Evolutionary conservation across 2,329 filamentous ascomycete genomes (phyloP), one percentile per base, ranked within the genome.

Genomic region (Dactylellina cionopaga): DNA sequence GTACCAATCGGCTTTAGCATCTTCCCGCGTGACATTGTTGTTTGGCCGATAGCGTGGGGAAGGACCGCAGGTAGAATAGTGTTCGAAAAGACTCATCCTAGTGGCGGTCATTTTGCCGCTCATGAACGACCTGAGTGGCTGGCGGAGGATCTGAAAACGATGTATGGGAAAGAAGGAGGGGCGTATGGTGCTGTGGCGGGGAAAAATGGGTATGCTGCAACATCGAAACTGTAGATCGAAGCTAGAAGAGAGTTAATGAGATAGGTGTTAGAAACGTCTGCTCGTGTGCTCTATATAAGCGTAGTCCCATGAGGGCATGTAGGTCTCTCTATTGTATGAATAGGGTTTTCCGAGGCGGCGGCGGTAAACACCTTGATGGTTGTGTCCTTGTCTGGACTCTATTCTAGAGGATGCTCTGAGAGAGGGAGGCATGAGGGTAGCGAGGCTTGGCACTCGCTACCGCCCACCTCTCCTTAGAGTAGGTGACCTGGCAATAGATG

Each of bases 51-150:
- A 9, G 56, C 65, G 17, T 71, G 65, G 65, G 56, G 65, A 7
- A 39, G 65, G 22, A 44, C 65, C 1, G 43, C 39, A 7, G 65
- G 65, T 13, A 75, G 52, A 7, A 71, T 75, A 5, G 71, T 75
- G 6, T 75, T 76, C 19, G 75, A 75, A 62, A 63, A 60, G 7
- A 58, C 68, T 17, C 75, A 76, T 7, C 75, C 77, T 1, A 29
- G 77, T 76, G 85, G 85, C 13, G 85, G 86, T 0, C 85, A 87
- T 78, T 87, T 86, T 75, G 84, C 85, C 13, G 80, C 80, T 4
- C 70, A 85, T 54, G 83, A 85, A 75, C 77, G 78, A 47, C 82
- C 83, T 0, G 78, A 78, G 33, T 77, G 69, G 22, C 76, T 85
- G 29, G 77, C 81, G 64, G 77, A 72, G n/a, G 83, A 85, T 78